phyloP scores from a whole-genome alignment of 331 rosid species.

The Phaseolus coccineus region DNA sequence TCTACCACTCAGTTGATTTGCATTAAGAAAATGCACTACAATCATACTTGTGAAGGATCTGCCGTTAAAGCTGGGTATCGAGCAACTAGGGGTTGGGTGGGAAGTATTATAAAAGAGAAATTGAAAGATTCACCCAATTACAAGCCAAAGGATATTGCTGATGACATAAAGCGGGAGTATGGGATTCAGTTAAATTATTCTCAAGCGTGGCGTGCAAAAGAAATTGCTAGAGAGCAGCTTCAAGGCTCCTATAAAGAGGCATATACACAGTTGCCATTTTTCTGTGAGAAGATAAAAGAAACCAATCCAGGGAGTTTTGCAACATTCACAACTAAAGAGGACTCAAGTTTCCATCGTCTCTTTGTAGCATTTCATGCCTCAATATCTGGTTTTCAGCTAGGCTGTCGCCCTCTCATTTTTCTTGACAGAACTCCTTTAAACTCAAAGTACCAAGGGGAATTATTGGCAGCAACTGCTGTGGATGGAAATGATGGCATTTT shows the following conservation, averaged over 20 bases:
- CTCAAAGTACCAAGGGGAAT: constrained; percentile 89
- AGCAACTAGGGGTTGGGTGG: constrained; percentile 99
- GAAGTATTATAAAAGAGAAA: constrained; percentile 96
- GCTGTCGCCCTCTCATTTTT: constrained; percentile 93
- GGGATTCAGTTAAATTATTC: constrained; percentile 96
- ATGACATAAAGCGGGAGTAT: constrained; percentile 90
- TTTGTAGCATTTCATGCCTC: constrained; percentile 89
- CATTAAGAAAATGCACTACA: constrained; percentile 86
- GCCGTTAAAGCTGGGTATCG: constrained; percentile 93
- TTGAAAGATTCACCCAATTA: constrained; percentile 87
- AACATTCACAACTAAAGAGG: constrained; percentile 87
- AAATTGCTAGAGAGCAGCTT: constrained; percentile 96
- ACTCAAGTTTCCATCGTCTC: constrained; percentile 92
- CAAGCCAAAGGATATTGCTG: constrained; percentile 97
- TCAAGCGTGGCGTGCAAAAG: constrained; percentile 99
- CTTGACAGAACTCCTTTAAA: constrained; percentile 82
- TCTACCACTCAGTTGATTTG: constrained; percentile 92
- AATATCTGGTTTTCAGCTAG: constrained; percentile 79
- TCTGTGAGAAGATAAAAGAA: constrained; percentile 91
- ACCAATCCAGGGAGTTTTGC: constrained; percentile 95
- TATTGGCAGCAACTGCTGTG: constrained; percentile 81
- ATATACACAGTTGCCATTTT: constrained; percentile 79
- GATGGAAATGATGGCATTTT: constrained; percentile 90
- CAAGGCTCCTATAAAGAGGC: constrained; percentile 98
- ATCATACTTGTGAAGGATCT: constrained; percentile 95